Conservation (phyloP, 805 yeast species). For the Debaryomyces prosopidis region DNA sequence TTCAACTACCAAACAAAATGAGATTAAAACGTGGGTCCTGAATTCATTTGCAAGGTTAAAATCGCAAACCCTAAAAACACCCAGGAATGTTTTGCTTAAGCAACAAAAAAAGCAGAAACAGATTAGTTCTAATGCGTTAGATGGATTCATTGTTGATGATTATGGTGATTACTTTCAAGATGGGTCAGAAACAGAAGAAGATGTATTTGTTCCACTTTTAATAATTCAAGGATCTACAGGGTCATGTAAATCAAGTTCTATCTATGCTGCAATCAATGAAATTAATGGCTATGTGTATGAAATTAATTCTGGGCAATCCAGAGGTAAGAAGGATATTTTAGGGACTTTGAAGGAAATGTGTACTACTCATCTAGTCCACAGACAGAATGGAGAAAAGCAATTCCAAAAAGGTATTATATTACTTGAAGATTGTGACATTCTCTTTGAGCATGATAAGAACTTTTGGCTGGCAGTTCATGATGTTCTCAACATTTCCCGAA, state of each 20-base stretch:
- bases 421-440: conserved; percentile 81
- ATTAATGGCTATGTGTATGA: conserved; percentile 76
- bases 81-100: conserved; percentile 29
- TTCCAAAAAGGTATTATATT: conserved; percentile 68
- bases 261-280: conserved; percentile 65
- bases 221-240: conserved; percentile 73
- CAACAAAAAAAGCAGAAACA: conserved; percentile 15
- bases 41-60: conserved; percentile 37
- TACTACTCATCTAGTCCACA: conserved; percentile 77
- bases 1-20: conserved; percentile 16
- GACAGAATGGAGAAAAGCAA: conserved; percentile 15
- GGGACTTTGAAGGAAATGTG: conserved; percentile 72
- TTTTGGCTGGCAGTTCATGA: conserved; percentile 78
- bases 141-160: conserved; percentile 43
- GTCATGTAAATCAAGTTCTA: conserved; percentile 73
- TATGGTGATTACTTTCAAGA: conserved; percentile 35
- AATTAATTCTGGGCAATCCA: conserved; percentile 68
- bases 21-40: conserved; percentile 40
- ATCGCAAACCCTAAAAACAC: conserved; percentile 29
- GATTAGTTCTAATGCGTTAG: conserved; percentile 13
- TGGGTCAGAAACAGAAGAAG: conserved; percentile 30
- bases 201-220: conserved; percentile 58
- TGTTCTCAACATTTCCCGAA: conserved; percentile 56
- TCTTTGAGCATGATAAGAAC: conserved; percentile 73
- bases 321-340: conserved; percentile 71